Evolutionary conservation across 345 rosid species (phyloP), one percentile per base, ranked within the genome.

Genomic region (Excoecaria cochinchinensis): DNA sequence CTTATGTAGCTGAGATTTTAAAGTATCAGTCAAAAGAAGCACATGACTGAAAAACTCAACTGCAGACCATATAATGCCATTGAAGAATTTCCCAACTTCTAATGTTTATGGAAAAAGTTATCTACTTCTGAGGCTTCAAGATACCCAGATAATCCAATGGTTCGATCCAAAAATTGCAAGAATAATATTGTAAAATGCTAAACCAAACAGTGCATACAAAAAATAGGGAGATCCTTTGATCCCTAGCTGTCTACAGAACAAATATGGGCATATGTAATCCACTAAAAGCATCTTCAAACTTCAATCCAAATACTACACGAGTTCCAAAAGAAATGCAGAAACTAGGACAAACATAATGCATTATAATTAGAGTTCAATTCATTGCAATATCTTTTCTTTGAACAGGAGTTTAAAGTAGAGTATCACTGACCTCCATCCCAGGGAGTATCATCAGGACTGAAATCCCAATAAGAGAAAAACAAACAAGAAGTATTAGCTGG

Each of bases 351-450:
- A 3, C n/a, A 64, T 19, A 60, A 22, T 58, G 66, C 67, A 56
- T 14, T 44, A 40, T n/a, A 72, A 60, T 21, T 3, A 21, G 46
- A 22, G 21, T 57, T 71, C 55, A 72, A 25, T 12, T 51, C 44
- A 55, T 55, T 25, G 22, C 53, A 19, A 58, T 44, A 71, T 74
- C 31, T 38, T 46, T 76, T 53, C 40, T 73, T 74, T 14, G n/a
- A 51, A 46, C 31, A 42, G 8, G 67, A 67, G 69, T 24, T 36
- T 8, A 59, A 21, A 65, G 40, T 24, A 71, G 31, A 31, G 60
- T 16, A 78, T 72, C 40, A 74, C 86, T 80, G 75, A 91, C 94
- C 97, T 86, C 94, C 94, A 75, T 91, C 97, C 94, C 97, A 91
- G 2, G 94, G 89, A 52, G 90, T 85, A 79, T 88, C 94, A 74